Evolutionary conservation across 495 filamentous ascomycete genomes (phyloP).

Genomic region (Amorphotheca resinae): DNA sequence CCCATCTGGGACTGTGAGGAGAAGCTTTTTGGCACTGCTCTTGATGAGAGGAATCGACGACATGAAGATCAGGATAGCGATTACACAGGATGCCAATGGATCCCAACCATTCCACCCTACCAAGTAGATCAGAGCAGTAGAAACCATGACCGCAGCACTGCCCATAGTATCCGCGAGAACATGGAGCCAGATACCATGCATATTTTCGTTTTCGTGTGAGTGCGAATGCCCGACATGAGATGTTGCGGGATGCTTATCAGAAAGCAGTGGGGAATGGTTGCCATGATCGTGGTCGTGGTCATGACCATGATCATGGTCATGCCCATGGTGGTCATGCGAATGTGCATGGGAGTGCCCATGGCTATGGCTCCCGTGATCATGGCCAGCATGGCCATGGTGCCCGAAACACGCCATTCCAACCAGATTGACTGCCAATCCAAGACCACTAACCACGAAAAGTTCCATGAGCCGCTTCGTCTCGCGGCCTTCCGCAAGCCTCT

Average conservation of each 20-base stretch:
- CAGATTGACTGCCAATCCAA: conserved; percentile 81
- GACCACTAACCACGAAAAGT: conserved; percentile 71
- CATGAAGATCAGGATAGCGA: conserved; percentile 82
- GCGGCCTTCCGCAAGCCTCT: conserved; percentile 67
- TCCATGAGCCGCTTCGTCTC: conserved; percentile 77
- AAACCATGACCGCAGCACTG: conserved; percentile 87
- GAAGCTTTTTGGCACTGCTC: conserved; percentile 64
- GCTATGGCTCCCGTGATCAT: conserved; percentile 45
- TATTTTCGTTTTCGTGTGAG: conserved; percentile 86
- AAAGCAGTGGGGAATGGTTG: conserved; percentile 1
- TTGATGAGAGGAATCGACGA: conserved; percentile 81
- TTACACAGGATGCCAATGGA: conserved; percentile 84
- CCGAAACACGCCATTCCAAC: conserved; percentile 83
- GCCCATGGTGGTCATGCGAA: conserved; percentile 2
- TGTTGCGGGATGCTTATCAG: conserved; percentile 18
- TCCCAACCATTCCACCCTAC: conserved; percentile 91
- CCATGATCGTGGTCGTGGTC: conserved; percentile 20
- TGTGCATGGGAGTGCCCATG: conserved; percentile 25
- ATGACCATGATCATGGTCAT: conserved; percentile 14
- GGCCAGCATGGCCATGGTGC: conserved; percentile 51
- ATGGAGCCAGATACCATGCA: conserved; percentile 98
- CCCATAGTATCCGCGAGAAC: conserved; percentile 92
- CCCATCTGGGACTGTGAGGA: conserved; percentile 74
- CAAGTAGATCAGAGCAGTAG: conserved; percentile 75
- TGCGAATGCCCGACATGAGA: conserved; percentile 30